phyloP scores from a whole-genome alignment of 345 rosid species.

The Eucalyptus regnans region DNA sequence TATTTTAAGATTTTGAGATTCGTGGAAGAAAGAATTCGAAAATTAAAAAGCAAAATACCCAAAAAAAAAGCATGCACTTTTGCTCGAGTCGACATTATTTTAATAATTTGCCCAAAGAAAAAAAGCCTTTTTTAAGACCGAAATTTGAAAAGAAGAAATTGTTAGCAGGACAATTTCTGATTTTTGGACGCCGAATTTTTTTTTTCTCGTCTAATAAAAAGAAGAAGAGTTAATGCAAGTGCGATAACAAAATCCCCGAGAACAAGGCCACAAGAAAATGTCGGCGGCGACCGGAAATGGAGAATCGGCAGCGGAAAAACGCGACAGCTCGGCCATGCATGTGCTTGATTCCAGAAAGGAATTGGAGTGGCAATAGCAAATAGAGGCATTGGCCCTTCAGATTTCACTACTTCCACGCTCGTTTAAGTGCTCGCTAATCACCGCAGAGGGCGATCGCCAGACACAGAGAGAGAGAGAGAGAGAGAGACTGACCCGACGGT shows the following conservation, averaged over 20 bases:
- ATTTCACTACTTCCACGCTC: neutral
- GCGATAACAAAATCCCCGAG: neutral
- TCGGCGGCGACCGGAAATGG: neutral
- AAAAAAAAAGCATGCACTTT: neutral
- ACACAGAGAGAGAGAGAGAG: neutral
- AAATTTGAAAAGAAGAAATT: neutral
- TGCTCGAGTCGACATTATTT: neutral
- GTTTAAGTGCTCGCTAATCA: neutral
- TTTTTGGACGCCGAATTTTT: neutral
- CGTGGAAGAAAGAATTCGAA: neutral
- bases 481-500: conserved; percentile 59
- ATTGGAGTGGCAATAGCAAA: neutral
- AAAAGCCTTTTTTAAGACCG: neutral
- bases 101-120: neutral
- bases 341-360: neutral
- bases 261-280: neutral
- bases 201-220: neutral
- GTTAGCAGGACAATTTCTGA: neutral
- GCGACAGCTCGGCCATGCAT: neutral
- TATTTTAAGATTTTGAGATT: neutral
- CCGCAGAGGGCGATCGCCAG: neutral
- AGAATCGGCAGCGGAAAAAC: neutral
- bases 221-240: neutral
- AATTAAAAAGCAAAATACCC: neutral
- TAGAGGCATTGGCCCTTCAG: neutral